Conservation (phyloP, 352 stramenopile species). For the Peronospora destructor region DNA sequence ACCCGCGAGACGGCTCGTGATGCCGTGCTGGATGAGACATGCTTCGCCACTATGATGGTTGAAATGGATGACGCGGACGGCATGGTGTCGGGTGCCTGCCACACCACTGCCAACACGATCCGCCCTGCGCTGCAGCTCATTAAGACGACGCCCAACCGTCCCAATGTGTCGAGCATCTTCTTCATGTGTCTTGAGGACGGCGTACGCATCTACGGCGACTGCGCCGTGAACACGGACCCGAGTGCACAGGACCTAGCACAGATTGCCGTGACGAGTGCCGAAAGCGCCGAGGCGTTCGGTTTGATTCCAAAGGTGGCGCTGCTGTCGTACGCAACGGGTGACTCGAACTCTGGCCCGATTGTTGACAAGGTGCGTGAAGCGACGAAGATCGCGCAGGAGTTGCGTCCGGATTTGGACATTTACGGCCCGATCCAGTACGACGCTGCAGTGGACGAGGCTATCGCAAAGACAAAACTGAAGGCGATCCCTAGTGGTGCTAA, state of each 20-base stretch:
- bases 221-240: conserved; percentile 79
- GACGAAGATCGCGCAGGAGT: conserved; percentile 54
- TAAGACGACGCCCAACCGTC: conserved; percentile 63
- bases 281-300: conserved; percentile 69
- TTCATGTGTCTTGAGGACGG: conserved; percentile 84
- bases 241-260: conserved; percentile 65
- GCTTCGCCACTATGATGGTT: conserved; percentile 85
- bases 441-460: conserved; percentile 63
- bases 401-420: conserved; percentile 70
- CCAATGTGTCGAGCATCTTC: conserved; percentile 78
- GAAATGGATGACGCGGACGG: conserved; percentile 71
- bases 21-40: conserved; percentile 61
- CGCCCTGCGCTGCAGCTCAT: conserved; percentile 83
- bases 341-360: conserved; percentile 70
- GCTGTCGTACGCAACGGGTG: conserved; percentile 76
- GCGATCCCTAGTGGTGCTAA: conserved; percentile 45
- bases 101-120: conserved; percentile 86
- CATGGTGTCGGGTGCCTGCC: conserved; percentile 79
- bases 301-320: conserved; percentile 78
- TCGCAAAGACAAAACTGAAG: conserved; percentile 80
- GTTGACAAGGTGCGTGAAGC: conserved; percentile 81
- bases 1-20: conserved; percentile 49
- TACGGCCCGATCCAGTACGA: conserved; percentile 87
- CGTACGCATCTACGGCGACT: conserved; percentile 81
- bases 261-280: conserved; percentile 71